These are phyloP conservation scores for Pharus latifolius DNA, from an alignment of 176 grass and related monocot genomes.

Conservation along the genomic window DNA sequence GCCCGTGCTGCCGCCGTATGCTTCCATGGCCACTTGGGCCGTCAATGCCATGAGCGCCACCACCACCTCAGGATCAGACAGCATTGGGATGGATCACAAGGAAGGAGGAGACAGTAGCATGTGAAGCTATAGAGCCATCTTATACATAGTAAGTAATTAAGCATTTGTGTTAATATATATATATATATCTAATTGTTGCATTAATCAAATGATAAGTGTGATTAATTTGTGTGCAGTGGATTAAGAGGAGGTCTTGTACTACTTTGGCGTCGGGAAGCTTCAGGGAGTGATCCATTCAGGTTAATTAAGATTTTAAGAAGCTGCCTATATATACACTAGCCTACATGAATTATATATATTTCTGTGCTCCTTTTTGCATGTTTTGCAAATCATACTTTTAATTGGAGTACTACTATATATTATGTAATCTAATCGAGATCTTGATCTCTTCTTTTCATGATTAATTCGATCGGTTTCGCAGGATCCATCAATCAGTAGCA, in stretches of 20 bases:
- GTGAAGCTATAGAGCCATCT: constrained; percentile 21
- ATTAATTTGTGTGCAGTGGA: constrained; percentile 34
- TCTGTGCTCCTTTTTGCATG: constrained; percentile 31
- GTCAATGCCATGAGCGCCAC: constrained; percentile 36
- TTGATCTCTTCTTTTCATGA: constrained; percentile 55
- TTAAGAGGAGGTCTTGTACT: not conserved
- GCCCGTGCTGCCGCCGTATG: constrained; percentile 26
- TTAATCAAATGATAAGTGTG: constrained; percentile 2
- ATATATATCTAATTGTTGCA: constrained; percentile 11
- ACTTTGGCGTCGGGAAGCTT: constrained; percentile 34
- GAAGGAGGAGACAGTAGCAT: constrained; percentile 65
- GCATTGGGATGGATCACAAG: constrained; percentile 57
- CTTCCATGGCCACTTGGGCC: constrained; percentile 40
- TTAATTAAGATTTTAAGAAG: constrained; percentile 41
- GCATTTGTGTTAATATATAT: not conserved
- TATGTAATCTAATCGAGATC: constrained; percentile 59
- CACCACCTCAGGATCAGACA: constrained; percentile 40
- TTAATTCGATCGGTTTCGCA: constrained; percentile 37
- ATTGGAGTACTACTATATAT: constrained; percentile 46
- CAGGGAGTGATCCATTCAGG: constrained; percentile 28
- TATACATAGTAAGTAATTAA: constrained; percentile 21
- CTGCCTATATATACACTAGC: constrained; percentile 29
- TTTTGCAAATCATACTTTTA: constrained; percentile 53
- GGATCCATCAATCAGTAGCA: constrained; percentile 45
- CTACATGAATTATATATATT: constrained; percentile 39